phyloP scores from a whole-genome alignment of 2,329 filamentous ascomycete genomes.

The Pseudogymnoascus sp. region DNA sequence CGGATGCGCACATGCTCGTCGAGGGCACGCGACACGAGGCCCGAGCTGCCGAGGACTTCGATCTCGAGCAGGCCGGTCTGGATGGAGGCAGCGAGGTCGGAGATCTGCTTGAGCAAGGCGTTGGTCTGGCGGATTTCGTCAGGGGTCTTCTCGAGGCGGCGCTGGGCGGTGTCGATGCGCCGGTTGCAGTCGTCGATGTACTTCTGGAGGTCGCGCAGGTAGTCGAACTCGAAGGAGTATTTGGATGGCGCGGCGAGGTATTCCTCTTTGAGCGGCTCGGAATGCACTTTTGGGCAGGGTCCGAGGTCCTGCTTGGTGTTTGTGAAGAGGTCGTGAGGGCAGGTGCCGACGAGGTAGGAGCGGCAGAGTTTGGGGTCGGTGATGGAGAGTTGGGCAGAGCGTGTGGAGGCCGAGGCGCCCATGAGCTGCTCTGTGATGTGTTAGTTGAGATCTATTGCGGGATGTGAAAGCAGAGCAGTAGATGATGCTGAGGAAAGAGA shows the following conservation, averaged over 20 bases:
- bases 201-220: slow-evolving; percentile 90
- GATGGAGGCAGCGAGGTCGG: slow-evolving; percentile 71
- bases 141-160: slow-evolving; percentile 89
- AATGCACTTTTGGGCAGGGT: slow-evolving; percentile 80
- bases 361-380: slow-evolving; percentile 92
- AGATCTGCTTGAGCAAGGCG: slow-evolving; percentile 76
- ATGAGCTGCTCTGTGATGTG: slow-evolving; percentile 75
- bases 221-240: slow-evolving; percentile 93
- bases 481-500: not conserved
- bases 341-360: slow-evolving; percentile 87
- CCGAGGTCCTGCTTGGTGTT: slow-evolving; percentile 98
- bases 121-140: slow-evolving; percentile 97
- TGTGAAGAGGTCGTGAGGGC: slow-evolving; percentile 97
- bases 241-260: slow-evolving; percentile 71
- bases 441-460: not conserved
- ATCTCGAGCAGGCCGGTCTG: slow-evolving; percentile 80
- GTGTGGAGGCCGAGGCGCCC: slow-evolving; percentile 67
- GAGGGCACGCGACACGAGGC: slow-evolving; percentile 72
- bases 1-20: slow-evolving; percentile 84
- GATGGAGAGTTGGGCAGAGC: slow-evolving; percentile 75
- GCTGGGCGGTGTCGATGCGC: slow-evolving; percentile 83
- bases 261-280: slow-evolving; percentile 79
- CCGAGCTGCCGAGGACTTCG: slow-evolving; percentile 74
- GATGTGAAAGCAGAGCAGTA: not conserved
- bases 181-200: slow-evolving; percentile 97